Evolutionary conservation across 306 rosid genomes (phyloP).

Genomic region (Malus fusca): DNA sequence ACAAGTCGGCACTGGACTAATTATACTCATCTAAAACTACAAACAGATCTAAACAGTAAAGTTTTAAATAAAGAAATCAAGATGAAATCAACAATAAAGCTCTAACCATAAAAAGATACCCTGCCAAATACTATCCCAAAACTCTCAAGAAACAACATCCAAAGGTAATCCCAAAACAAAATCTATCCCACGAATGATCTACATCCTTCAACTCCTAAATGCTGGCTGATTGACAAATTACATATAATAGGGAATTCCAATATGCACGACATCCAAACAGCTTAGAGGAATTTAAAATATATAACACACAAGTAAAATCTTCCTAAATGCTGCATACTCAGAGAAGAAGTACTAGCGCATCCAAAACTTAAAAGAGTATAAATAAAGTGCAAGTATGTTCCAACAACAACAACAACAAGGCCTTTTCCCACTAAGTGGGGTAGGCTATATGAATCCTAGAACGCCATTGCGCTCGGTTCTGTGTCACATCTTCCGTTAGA

Average conservation of each 20-base stretch:
- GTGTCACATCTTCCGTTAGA: too few species aligned
- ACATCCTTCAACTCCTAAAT: neutral
- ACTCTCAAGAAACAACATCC: neutral
- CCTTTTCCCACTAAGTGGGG: too few species aligned
- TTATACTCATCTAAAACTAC: neutral
- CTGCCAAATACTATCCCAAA: neutral
- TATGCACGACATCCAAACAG: neutral
- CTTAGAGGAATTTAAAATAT: neutral
- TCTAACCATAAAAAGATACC: neutral
- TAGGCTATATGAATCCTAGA: too few species aligned
- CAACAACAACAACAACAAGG: too few species aligned
- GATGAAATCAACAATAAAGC: neutral
- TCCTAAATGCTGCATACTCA: neutral
- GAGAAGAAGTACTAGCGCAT: neutral
- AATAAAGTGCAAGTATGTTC: too few species aligned
- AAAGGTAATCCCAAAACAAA: neutral
- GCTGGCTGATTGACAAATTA: neutral
- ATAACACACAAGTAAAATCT: neutral
- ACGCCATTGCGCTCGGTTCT: too few species aligned
- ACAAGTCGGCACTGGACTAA: neutral
- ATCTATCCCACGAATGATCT: neutral
- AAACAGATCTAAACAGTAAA: neutral
- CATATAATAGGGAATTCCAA: neutral
- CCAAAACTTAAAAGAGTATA: too few species aligned
- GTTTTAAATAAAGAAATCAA: neutral